Percentiles rank a stretch among this genome's conserved stretches.
These are phyloP conservation scores for Mycena vitilis DNA, from an alignment of 768 basidiomycete genomes.

Conservation along the genomic window DNA sequence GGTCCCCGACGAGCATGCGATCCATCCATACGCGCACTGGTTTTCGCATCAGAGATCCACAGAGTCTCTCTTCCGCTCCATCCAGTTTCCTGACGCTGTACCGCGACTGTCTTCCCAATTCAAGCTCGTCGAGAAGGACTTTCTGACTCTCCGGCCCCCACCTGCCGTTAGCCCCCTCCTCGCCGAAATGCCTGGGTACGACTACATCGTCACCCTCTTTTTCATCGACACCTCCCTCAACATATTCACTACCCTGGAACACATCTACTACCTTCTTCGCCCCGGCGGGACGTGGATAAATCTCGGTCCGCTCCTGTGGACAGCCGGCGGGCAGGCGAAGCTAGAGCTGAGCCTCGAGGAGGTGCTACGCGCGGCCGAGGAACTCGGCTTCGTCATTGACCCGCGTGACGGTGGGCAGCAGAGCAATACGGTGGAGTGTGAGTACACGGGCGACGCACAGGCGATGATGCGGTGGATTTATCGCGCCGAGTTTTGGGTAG, in stretches of 20 bases:
- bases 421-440: conserved; percentile 65
- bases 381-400: conserved; percentile 65
- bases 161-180: conserved; percentile 27
- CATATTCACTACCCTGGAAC: conserved; percentile 63
- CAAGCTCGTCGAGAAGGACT: conserved; percentile 67
- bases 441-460: conserved; percentile 69
- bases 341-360: conserved; percentile 75
- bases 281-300: conserved; percentile 81
- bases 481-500: conserved; percentile 76
- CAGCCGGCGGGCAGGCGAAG: conserved; percentile 63
- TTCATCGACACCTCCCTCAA: conserved; percentile 75
- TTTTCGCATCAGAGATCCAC: conserved; percentile 74
- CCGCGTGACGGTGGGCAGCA: conserved; percentile 41
- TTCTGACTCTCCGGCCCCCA: conserved; percentile 53
- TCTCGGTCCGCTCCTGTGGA: conserved; percentile 76
- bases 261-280: conserved; percentile 66
- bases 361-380: conserved; percentile 60
- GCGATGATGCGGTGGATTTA: conserved; percentile 83
- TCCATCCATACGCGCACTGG: conserved; percentile 75
- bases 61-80: conserved; percentile 60
- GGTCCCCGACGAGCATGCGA: conserved; percentile 55
- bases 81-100: conserved; percentile 71
- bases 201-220: conserved; percentile 73
- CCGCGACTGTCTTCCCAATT: conserved; percentile 60
- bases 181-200: conserved; percentile 53